Percentiles rank a stretch among this genome's conserved stretches.
phyloP scores from a whole-genome alignment of 805 yeast genomes.

The Saturnispora saitoi region DNA sequence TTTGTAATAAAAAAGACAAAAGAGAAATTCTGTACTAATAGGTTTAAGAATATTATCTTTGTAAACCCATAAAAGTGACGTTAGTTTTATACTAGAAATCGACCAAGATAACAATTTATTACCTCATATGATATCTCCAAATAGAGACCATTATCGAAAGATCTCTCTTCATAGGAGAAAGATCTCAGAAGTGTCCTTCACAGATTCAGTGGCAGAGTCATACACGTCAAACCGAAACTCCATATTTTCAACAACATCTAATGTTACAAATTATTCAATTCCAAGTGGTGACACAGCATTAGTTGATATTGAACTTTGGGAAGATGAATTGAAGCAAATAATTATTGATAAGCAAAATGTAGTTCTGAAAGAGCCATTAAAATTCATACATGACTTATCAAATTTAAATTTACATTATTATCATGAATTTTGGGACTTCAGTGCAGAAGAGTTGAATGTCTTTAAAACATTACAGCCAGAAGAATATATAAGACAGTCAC shows the following conservation, averaged over 20 bases:
- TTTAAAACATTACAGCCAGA: constrained; percentile 5
- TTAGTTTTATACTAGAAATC: too few relatives aligned
- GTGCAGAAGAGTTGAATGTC: not conserved
- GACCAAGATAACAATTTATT: too few relatives aligned
- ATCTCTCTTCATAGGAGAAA: constrained; percentile 4
- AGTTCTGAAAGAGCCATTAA: not conserved
- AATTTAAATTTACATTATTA: constrained; percentile 6
- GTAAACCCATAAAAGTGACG: too few relatives aligned
- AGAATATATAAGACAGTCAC: constrained; percentile 8
- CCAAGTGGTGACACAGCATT: constrained; percentile 1
- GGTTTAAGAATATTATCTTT: too few relatives aligned
- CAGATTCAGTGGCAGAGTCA: constrained; percentile 9
- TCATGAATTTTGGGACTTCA: constrained; percentile 8
- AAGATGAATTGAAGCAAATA: constrained; percentile 1
- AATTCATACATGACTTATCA: constrained; percentile 2
- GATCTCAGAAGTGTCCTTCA: constrained; percentile 8
- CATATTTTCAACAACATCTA: constrained; percentile 5
- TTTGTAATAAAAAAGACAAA: too few relatives aligned
- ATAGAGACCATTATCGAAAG: constrained; percentile 3
- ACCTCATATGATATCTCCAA: constrained; percentile 4
- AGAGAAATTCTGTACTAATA: too few relatives aligned
- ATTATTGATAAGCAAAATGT: not conserved
- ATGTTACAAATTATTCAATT: not conserved
- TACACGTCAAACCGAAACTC: constrained; percentile 4
- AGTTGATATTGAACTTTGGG: constrained; percentile 2